Conservation (phyloP, 2,329 filamentous ascomycete species). For the Colletotrichum tropicale region DNA sequence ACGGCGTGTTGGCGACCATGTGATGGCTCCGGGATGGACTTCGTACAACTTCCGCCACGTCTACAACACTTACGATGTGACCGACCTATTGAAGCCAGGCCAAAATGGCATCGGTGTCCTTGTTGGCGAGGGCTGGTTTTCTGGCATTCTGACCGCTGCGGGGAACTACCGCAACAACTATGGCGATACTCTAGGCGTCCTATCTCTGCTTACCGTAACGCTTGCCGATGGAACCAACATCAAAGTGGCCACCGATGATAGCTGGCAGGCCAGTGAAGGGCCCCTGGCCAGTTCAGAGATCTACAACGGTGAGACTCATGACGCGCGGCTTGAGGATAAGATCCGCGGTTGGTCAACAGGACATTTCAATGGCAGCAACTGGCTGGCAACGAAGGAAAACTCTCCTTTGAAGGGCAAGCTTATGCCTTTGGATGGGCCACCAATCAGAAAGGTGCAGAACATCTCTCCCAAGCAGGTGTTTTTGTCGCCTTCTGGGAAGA, state of each 20-base stretch:
- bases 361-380: conserved; percentile 28
- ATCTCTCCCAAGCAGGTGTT: conserved; percentile 33
- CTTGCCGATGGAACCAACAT: conserved; percentile 32
- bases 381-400: neutral
- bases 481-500: conserved; percentile 43
- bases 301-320: conserved; percentile 58
- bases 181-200: neutral
- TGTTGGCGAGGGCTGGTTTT: neutral
- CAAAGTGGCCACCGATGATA: conserved; percentile 37
- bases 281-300: conserved; percentile 39
- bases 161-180: neutral
- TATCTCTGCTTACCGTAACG: conserved; percentile 8
- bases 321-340: conserved; percentile 29
- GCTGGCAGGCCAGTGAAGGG: conserved; percentile 34
- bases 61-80: conserved; percentile 60
- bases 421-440: conserved; percentile 44
- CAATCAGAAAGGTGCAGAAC: conserved; percentile 41
- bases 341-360: neutral
- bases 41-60: conserved; percentile 52
- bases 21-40: conserved; percentile 57
- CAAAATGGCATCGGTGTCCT: conserved; percentile 1
- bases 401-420: conserved; percentile 28
- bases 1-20: conserved; percentile 38
- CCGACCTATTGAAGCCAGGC: conserved; percentile 33
- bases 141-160: neutral